Percentiles rank a stretch among this genome's conserved stretches.
phyloP scores from a whole-genome alignment of 306 rosid genomes.

The Cyamopsis tetragonoloba region DNA sequence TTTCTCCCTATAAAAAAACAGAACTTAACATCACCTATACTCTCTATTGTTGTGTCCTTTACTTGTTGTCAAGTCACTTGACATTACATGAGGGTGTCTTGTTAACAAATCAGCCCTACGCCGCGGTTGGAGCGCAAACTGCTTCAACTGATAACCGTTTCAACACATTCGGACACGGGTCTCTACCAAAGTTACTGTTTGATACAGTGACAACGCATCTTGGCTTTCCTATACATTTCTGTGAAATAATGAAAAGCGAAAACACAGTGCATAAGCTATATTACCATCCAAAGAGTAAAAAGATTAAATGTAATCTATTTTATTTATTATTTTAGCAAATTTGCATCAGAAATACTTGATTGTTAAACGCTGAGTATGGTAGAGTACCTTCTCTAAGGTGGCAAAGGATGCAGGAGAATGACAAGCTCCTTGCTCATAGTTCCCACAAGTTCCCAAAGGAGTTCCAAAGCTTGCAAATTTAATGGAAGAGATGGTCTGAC shows the following conservation, averaged over 20 bases:
- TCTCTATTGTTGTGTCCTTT: conserved; percentile 37
- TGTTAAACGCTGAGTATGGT: conserved; percentile 16
- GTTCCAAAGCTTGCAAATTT: conserved; percentile 99
- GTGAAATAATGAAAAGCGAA: conserved; percentile 29
- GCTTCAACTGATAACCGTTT: conserved; percentile 94
- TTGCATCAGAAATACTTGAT: too few relatives aligned
- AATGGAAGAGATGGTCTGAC: conserved; percentile 77
- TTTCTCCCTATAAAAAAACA: conserved; percentile 29
- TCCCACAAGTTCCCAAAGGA: conserved; percentile 92
- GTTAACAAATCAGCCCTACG: conserved; percentile 46
- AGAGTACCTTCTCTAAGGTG: conserved; percentile 69
- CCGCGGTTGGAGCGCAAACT: conserved; percentile 57
- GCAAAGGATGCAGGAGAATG: conserved; percentile 70
- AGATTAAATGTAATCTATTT: too few relatives aligned
- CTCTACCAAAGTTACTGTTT: conserved; percentile 79
- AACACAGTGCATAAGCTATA: conserved; percentile 1
- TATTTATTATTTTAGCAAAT: too few relatives aligned
- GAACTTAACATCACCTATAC: conserved; percentile 35
- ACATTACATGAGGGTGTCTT: conserved; percentile 19
- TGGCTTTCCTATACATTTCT: conserved; percentile 82
- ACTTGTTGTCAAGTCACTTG: conserved; percentile 40
- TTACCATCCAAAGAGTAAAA: not conserved
- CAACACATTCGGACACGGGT: conserved; percentile 94
- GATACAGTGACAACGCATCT: conserved; percentile 83
- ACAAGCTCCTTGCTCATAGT: conserved; percentile 81